Conservation (phyloP, 352 stramenopile genomes). For the Phytophthora sansomeana region DNA sequence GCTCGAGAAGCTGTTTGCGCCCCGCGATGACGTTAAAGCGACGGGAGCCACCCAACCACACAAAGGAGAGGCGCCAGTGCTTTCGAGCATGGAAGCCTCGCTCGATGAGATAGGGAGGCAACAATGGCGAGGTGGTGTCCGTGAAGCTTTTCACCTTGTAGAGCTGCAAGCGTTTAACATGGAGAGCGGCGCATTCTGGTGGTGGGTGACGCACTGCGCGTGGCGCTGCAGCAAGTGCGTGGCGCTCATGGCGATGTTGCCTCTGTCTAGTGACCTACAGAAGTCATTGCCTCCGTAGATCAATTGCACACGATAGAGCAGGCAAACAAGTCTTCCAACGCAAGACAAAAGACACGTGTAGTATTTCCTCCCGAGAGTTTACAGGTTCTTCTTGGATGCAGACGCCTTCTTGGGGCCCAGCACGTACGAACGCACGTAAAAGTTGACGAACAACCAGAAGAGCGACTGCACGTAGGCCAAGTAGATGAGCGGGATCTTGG, state of each 20-base stretch:
- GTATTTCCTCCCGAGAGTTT: background rate
- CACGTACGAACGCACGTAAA: constrained; percentile 93
- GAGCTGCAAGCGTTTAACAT: constrained; percentile 19
- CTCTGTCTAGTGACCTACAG: too few species aligned
- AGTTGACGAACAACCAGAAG: constrained; percentile 96
- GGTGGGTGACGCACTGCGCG: constrained; percentile 13
- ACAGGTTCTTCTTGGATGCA: constrained; percentile 35
- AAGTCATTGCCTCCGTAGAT: background rate
- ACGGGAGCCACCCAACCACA: constrained; percentile 23
- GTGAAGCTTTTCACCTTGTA: too few species aligned
- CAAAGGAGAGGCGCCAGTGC: constrained; percentile 6
- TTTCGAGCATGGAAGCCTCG: background rate
- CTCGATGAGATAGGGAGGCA: background rate
- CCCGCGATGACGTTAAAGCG: constrained; percentile 37
- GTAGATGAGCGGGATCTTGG: constrained; percentile 85
- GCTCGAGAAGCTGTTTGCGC: constrained; percentile 7
- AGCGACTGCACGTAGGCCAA: constrained; percentile 96
- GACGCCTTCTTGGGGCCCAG: constrained; percentile 37
- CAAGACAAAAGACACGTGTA: background rate
- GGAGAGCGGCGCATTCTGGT: constrained; percentile 22
- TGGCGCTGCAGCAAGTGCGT: constrained; percentile 29
- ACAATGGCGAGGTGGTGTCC: too few species aligned
- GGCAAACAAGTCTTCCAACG: background rate
- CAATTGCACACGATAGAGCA: background rate
- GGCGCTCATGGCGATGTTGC: background rate